Conservation (phyloP, 176 grass and related monocot species). For the Hsuehochloa calcarea region DNA sequence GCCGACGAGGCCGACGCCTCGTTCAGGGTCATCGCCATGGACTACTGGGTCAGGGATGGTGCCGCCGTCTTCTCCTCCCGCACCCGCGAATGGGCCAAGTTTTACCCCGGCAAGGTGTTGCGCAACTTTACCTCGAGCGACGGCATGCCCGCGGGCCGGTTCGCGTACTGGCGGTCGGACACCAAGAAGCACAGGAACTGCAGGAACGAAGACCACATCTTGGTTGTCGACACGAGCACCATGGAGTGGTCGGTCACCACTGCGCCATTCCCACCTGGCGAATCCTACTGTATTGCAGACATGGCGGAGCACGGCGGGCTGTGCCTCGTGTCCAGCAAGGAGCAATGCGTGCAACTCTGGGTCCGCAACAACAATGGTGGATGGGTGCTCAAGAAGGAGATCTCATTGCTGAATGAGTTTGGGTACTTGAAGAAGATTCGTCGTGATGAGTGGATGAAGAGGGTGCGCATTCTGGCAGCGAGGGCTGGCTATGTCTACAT, state of each 20-base stretch:
- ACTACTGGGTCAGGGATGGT: neutral
- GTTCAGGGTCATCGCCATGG: constrained; percentile 1
- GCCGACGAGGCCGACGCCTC: constrained; percentile 23
- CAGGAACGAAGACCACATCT: neutral
- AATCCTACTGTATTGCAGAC: constrained; percentile 20
- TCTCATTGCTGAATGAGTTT: neutral
- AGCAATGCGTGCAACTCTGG: constrained; percentile 29
- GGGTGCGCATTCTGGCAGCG: constrained; percentile 13
- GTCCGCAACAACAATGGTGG: neutral
- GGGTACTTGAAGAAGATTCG: constrained; percentile 1
- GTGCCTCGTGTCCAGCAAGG: constrained; percentile 33
- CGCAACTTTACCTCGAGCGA: neutral
- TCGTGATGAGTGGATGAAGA: constrained; percentile 28
- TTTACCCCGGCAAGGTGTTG: neutral
- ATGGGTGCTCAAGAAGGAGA: constrained; percentile 20
- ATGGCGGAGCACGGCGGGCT: constrained; percentile 23
- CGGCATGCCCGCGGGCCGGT: constrained; percentile 10
- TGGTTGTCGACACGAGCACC: constrained; percentile 18
- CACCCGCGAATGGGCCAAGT: neutral
- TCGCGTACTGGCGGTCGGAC: constrained; percentile 2
- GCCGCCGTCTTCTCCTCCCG: constrained; percentile 22
- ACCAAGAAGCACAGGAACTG: neutral
- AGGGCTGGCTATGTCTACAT: constrained; percentile 27
- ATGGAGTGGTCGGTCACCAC: constrained; percentile 16
- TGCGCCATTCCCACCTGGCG: neutral